phyloP scores from a whole-genome alignment of 2,329 filamentous ascomycete species.

The Colletotrichum cereale region DNA sequence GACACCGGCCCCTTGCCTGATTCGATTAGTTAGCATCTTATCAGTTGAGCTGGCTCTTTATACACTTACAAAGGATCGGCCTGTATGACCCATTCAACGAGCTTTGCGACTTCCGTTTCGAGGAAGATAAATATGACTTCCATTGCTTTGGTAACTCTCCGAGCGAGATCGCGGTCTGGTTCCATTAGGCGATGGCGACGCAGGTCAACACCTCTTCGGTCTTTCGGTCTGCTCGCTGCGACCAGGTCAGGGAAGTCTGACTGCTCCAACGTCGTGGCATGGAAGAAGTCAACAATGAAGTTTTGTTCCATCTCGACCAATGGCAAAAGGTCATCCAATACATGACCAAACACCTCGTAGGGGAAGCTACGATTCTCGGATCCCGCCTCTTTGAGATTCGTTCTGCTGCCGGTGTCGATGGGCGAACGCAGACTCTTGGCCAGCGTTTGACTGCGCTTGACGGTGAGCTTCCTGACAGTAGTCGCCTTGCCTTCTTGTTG shows the following conservation, averaged over 20 bases:
- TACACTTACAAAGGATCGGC: conserved; percentile 82
- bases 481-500: conserved; percentile 83
- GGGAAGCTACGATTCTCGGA: conserved; percentile 77
- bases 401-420: conserved; percentile 68
- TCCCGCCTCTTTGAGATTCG: conserved; percentile 67
- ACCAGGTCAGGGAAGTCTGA: conserved; percentile 88
- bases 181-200: conserved; percentile 84
- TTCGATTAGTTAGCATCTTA: conserved; percentile 36
- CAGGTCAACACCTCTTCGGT: conserved; percentile 79
- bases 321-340: conserved; percentile 84
- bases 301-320: conserved; percentile 95
- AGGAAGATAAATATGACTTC: conserved; percentile 89
- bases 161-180: conserved; percentile 87
- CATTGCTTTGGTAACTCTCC: conserved; percentile 87
- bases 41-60: background rate
- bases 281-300: conserved; percentile 97
- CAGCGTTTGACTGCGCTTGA: conserved; percentile 91
- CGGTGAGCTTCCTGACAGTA: conserved; percentile 89
- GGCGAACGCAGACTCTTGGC: conserved; percentile 79
- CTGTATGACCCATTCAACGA: conserved; percentile 86
- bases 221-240: conserved; percentile 71
- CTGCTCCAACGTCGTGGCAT: conserved; percentile 86
- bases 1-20: conserved; percentile 88
- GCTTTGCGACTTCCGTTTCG: conserved; percentile 79
- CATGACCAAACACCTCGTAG: conserved; percentile 84